A percentile compares a stretch with the other conserved stretches of the same genome.
These are phyloP conservation scores for Naganishia friedmannii DNA, from an alignment of 768 basidiomycete genomes.

Conservation along the genomic window DNA sequence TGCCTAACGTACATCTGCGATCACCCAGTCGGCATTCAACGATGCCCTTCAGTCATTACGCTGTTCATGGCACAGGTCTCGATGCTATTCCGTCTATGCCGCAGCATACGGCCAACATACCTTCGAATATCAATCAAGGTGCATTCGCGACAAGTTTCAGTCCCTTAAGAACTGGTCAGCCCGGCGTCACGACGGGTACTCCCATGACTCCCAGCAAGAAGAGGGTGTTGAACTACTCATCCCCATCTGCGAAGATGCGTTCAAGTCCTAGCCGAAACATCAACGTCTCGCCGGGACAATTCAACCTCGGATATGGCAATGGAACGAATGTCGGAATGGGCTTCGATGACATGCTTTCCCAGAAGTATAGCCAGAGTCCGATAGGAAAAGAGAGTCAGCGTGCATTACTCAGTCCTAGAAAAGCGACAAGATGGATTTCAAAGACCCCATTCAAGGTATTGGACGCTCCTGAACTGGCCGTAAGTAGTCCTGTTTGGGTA, in stretches of 20 bases:
- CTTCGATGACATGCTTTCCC: conserved; percentile 80
- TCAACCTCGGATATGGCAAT: conserved; percentile 44
- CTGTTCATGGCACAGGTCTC: conserved; percentile 36
- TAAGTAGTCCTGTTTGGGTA: conserved; percentile 35
- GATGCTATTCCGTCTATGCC: conserved; percentile 42
- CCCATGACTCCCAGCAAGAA: conserved; percentile 50
- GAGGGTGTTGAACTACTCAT: conserved; percentile 48
- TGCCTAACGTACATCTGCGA: conserved; percentile 58
- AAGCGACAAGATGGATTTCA: conserved; percentile 75
- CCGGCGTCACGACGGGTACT: conserved; percentile 15
- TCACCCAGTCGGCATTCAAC: conserved; percentile 48
- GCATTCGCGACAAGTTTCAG: conserved; percentile 42
- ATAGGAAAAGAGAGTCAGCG: conserved; percentile 77
- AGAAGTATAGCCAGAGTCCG: conserved; percentile 85
- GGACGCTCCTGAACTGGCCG: conserved; percentile 90
- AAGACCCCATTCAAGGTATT: conserved; percentile 96
- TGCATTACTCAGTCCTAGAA: conserved; percentile 78
- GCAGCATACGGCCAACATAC: conserved; percentile 45
- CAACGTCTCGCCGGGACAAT: conserved; percentile 34
- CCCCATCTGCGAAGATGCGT: conserved; percentile 55
- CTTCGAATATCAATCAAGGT: conserved; percentile 38
- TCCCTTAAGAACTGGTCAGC: conserved; percentile 39
- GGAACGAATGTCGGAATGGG: conserved; percentile 38
- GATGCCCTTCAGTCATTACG: conserved; percentile 37
- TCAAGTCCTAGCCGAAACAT: conserved; percentile 54